Evolutionary conservation across 2,329 filamentous ascomycete species (phyloP).

Genomic region (Calonectria pseudoturangicola): DNA sequence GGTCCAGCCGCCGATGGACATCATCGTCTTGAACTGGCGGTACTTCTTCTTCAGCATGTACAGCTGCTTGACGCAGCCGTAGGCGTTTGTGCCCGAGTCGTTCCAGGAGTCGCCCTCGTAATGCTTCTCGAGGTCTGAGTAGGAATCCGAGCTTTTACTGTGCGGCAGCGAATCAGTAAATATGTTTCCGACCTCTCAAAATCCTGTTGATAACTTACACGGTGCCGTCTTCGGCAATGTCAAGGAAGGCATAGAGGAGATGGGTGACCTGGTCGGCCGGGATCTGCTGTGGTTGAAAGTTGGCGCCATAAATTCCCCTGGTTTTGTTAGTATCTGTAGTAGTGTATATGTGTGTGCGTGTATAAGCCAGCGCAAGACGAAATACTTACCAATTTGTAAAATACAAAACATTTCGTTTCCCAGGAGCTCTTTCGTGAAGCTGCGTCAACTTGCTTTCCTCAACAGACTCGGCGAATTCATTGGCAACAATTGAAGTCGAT

Average conservation of each 20-base stretch:
- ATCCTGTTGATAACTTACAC: constrained; percentile 60
- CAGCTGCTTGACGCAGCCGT: constrained; percentile 86
- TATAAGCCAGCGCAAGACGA: neutral
- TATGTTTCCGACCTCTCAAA: too few species aligned
- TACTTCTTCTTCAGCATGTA: constrained; percentile 85
- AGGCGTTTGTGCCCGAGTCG: constrained; percentile 78
- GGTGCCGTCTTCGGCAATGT: constrained; percentile 66
- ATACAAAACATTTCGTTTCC: constrained; percentile 67
- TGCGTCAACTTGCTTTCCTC: constrained; percentile 20
- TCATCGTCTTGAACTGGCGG: constrained; percentile 84
- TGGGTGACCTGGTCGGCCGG: constrained; percentile 83
- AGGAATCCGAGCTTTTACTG: constrained; percentile 56
- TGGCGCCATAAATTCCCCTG: constrained; percentile 80
- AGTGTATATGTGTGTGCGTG: neutral
- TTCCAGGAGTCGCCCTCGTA: constrained; percentile 79
- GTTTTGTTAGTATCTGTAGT: constrained; percentile 62
- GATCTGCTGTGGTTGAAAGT: constrained; percentile 82
- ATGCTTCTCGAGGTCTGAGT: constrained; percentile 77
- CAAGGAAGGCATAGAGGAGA: constrained; percentile 77
- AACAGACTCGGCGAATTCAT: neutral
- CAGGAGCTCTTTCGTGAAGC: constrained; percentile 42
- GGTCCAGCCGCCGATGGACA: constrained; percentile 89
- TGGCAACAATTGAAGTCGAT: neutral
- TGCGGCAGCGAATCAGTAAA: neutral
- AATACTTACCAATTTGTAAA: constrained; percentile 72